Base-by-base conservation (phyloP, 176 grass and related monocot genomes). In the Lolium perenne region DNA sequence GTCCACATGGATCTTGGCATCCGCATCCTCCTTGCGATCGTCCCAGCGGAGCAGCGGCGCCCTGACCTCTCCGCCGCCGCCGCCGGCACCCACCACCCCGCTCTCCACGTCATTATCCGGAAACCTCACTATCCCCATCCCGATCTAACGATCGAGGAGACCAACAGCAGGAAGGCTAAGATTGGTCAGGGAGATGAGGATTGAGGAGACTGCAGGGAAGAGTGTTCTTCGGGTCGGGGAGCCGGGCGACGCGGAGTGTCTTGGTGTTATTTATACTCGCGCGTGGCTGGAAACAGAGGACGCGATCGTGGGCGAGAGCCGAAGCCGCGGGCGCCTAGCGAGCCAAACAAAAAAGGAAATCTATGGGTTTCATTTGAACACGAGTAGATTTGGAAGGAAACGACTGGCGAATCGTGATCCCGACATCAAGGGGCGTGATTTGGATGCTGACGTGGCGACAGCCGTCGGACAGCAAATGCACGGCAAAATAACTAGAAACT, bases 11-110 rank as follows among this genome's bases (percentile, higher is more conserved):
- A 88, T 73, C 67, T 83, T 82, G 48, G 58, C 5, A 18, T 78
- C 82, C 49, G 13, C n/a, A 2, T 60, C 49, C 38, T 76, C 77
- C 74, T 78, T 51, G 51, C 9, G 11, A 25, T 50, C 61, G 10
- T 41, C 25, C 51, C 14, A 61, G 79, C 65, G 84, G 38, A 90
- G 79, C 18, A 90, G 79, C 56, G 84, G 88, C 76, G 35, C 71
- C 78, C 50, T 66, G 74, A 69, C 63, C 56, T 38, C 54, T 3
- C 15, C 65, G 23, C 78, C 79, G 6, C 41, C 41, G 54, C 53
- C n/a, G n/a, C 14, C 76, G 62, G 60, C 50, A 29, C 74, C 83
- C 63, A 61, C 67, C 73, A 55, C 62, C n/a, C 41, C 81, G 29
- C 8, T 16, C 79, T 83, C 68, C 38, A 80, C 81, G 7, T 83